These are phyloP conservation scores for Polychytrium aggregatum DNA, from an alignment of 192 early-diverging fungal species.

Conservation along the genomic window DNA sequence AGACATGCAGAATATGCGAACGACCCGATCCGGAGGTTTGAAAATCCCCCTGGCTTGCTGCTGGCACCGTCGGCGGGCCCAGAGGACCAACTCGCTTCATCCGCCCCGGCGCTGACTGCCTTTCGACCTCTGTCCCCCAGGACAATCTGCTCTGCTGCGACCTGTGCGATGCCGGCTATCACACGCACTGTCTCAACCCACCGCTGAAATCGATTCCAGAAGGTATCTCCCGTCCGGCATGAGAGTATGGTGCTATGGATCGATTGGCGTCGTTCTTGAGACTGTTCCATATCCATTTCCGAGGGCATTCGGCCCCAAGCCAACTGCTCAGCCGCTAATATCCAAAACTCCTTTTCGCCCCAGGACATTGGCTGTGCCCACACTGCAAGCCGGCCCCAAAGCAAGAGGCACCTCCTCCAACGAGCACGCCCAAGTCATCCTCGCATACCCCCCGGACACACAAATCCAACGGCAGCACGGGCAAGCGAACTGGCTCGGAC, in stretches of 20 bases:
- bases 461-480: no score
- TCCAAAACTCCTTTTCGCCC: no score
- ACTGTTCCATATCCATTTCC: no score
- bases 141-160: conserved; percentile 39
- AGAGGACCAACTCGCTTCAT: no score
- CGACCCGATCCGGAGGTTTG: conserved; percentile 2
- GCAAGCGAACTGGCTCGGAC: no score
- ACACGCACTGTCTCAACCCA: conserved; percentile 35
- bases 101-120: not conserved
- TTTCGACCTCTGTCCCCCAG: not conserved
- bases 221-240: conserved; percentile 15
- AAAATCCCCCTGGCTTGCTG: not conserved
- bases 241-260: conserved; percentile 4
- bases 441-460: no score
- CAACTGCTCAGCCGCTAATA: not conserved
- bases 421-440: no score
- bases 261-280: no score
- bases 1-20: conserved; percentile 8
- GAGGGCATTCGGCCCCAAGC: not conserved
- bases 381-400: no score
- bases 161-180: conserved; percentile 39
- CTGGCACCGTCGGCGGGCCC: no score
- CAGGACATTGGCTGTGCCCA: no score
- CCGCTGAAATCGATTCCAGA: conserved; percentile 23
- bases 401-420: no score